Percentiles rank a stretch among this genome's conserved stretches.
These are phyloP conservation scores for Xylariaceae sp. DNA, from an alignment of 2,329 filamentous ascomycete species.

Conservation along the genomic window DNA sequence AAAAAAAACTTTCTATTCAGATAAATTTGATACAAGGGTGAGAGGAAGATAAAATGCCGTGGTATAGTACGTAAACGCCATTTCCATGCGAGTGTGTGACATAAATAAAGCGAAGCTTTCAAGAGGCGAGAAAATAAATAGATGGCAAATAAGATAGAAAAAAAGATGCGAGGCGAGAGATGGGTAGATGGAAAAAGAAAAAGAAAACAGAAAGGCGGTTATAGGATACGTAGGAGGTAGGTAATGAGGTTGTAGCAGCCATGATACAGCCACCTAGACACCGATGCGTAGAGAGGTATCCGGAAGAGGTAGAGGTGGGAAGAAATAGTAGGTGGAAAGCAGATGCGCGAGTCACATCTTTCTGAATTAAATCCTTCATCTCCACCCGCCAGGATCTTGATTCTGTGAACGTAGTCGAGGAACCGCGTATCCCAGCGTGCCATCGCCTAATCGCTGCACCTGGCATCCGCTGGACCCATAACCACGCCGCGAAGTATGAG, in stretches of 20 bases:
- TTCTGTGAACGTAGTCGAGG: slow-evolving; percentile 25
- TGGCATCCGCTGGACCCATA: slow-evolving; percentile 23
- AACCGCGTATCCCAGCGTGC: slow-evolving; percentile 23
- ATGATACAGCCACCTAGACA: no score
- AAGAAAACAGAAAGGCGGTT: background rate
- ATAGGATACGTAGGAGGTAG: no score
- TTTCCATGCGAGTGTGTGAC: slow-evolving; percentile 15
- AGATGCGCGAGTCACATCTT: background rate
- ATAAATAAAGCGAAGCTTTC: no score
- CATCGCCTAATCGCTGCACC: slow-evolving; percentile 23
- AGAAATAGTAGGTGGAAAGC: no score
- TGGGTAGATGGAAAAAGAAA: background rate
- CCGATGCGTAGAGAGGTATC: no score
- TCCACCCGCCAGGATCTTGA: slow-evolving; percentile 25
- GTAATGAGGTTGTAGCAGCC: no score
- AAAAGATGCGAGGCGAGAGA: background rate
- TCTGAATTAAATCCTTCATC: slow-evolving; percentile 5
- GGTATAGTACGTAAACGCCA: slow-evolving; percentile 19
- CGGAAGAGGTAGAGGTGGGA: no score
- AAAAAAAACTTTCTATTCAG: slow-evolving; percentile 7
- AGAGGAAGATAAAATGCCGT: slow-evolving; percentile 5
- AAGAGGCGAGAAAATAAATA: background rate
- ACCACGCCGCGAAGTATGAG: slow-evolving; percentile 12
- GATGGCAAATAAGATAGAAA: background rate
- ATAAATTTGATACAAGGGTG: background rate